Evolutionary conservation across 2,329 filamentous ascomycete genomes (phyloP), one percentile per base, ranked within the genome.

Genomic region (Alternaria panax): DNA sequence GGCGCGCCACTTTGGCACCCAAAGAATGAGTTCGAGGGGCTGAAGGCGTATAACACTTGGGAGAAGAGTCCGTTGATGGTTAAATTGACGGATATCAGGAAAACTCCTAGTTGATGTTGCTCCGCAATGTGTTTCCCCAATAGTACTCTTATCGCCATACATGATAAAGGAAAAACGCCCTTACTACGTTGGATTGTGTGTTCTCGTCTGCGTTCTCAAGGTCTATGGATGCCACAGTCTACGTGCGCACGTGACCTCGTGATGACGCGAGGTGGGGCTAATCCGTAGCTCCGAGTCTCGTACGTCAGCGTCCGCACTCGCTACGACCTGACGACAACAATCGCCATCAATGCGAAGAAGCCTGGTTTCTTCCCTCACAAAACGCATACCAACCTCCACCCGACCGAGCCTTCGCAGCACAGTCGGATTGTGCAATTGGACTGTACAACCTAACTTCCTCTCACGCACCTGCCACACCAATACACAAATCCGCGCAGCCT

Each of bases 21-120:
- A 5, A 64, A 64, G 57, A 60, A 70, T 51, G 67, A 75, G 27
- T 72, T 70, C 28, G 63, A 64, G 62, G 71, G 71, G 6, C 24
- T 75, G 50, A 70, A 68, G 57, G 68, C 69, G 20, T 77, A 62
- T 57, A 74, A 74, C 52, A 72, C 73, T 11, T 76, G 72, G 72
- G 73, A 76, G 52, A 77, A 76, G 68, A 71, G 61, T 34, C 69
- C 72, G 16, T 62, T 76, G 60, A 72, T 70, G 69, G 64, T 75
- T 2, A 73, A 59, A 54, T 60, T 76, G 54, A 75, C 58, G 51
- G 70, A 75, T 62, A 62, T 74, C 5, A 66, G 73, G 60, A 69
- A 65, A 52, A 60, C 60, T 5, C 59, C 58, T 52, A 61, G 62
- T 5, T 59, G 32, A 45, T 24, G 25, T 18, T 7, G 9, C 27